Base-by-base conservation (phyloP, 73 alveolate species). In the Stentor roeselii region DNA sequence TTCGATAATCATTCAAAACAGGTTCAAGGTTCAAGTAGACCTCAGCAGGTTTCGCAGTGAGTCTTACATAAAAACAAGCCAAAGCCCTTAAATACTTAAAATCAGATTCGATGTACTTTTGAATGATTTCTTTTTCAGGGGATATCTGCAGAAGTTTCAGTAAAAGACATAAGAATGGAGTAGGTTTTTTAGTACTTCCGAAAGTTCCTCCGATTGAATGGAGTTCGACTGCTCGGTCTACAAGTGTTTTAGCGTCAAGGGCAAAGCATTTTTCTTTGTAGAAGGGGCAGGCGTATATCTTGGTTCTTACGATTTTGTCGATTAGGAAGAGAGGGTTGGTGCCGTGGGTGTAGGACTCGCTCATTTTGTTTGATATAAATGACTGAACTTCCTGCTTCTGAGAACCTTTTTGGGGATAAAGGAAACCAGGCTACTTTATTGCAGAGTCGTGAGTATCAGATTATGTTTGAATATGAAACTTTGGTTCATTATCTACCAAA, bases 181-280 rank as follows among this genome's bases (percentile, higher is more conserved):
- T 88, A 30, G 99, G 99, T 59, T 89, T 91, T 61, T 89, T 90
- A 36, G 84, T 88, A 15, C 97, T 94, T 35, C 97, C 98, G 75
- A 85, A 93, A 82, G 97, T 92, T 21, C 99, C 99, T 3, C 98
- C 98, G 27, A 96, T 89, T 67, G 93, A 93, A 61, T 96, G 87
- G 39, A 96, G 60, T 75, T 94, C 98, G 34, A 94, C 85, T 30
- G 94, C 96, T 85, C 93, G 88, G 83, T 96, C 99, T 36, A 96
- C 86, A 38, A 96, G 75, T 3, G 98, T 86, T 42, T 95, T 98
- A 61, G 98, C 98, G 35, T 96, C 92, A 36, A 94, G 86, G 36
- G 97, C 98, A 83, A 95, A 95, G 84, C 96, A 89, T 74, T 92
- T 93, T 83, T 92, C 98, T 86, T 96, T 96, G 92, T 88, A 94